phyloP scores from a whole-genome alignment of 2,329 filamentous ascomycete genomes.

The Colletotrichum shisoi region DNA sequence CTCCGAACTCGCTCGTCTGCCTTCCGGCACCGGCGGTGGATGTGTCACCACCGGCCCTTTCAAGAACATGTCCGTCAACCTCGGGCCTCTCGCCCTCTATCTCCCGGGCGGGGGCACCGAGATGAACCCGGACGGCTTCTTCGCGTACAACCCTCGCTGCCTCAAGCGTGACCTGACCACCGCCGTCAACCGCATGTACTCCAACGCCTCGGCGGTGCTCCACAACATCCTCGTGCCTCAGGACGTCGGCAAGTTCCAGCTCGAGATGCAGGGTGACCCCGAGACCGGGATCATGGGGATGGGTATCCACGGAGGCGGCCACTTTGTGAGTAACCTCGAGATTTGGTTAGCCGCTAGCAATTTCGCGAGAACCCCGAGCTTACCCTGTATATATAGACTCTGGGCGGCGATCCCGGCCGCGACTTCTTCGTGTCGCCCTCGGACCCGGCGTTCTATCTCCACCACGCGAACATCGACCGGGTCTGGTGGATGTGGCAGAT shows the following conservation, averaged over 20 bases:
- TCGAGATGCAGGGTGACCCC: slow-evolving; percentile 52
- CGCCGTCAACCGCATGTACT: slow-evolving; percentile 42
- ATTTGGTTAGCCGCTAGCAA: slow-evolving; percentile 48
- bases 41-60: slow-evolving; percentile 62
- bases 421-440: slow-evolving; percentile 49
- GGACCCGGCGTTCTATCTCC: slow-evolving; percentile 49
- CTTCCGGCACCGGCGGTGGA: slow-evolving; percentile 62
- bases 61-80: slow-evolving; percentile 51
- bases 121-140: slow-evolving; percentile 40
- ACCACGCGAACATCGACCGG: slow-evolving; percentile 45
- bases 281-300: slow-evolving; percentile 43
- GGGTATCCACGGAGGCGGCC: slow-evolving; percentile 41
- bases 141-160: slow-evolving; percentile 56
- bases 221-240: slow-evolving; percentile 50
- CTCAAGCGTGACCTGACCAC: slow-evolving; percentile 49
- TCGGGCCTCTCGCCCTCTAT: slow-evolving; percentile 50
- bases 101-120: slow-evolving; percentile 42
- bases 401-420: slow-evolving; percentile 52
- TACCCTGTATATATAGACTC: neutral
- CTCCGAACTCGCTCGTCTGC: slow-evolving; percentile 46
- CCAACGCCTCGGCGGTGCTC: slow-evolving; percentile 47
- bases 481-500: slow-evolving; percentile 45
- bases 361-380: slow-evolving; percentile 39
- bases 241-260: slow-evolving; percentile 55
- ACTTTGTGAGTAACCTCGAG: slow-evolving; percentile 50